phyloP scores from a whole-genome alignment of 352 stramenopile species.

The Pythium diclinum region DNA sequence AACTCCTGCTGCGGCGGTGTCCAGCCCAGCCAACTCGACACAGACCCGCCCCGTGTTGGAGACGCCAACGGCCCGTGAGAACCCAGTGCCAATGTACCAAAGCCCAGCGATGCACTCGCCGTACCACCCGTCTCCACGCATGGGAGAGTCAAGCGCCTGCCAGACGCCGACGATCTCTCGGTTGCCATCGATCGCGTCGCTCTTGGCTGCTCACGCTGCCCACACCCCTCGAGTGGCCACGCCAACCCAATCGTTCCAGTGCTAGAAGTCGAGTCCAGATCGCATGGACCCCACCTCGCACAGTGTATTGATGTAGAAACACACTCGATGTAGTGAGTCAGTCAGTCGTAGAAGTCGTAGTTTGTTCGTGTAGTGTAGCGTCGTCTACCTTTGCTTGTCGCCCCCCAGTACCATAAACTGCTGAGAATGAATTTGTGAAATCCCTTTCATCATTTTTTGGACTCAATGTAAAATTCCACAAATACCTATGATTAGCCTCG shows the following conservation, averaged over 20 bases:
- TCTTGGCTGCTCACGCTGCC: conserved; percentile 31
- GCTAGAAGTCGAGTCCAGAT: conserved; percentile 20
- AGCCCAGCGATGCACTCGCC: conserved; percentile 16
- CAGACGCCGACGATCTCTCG: conserved; percentile 34
- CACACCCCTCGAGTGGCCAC: conserved; percentile 8
- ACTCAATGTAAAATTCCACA: not conserved
- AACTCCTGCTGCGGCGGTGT: not conserved
- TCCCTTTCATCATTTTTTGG: conserved; percentile 5
- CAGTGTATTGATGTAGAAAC: conserved; percentile 12
- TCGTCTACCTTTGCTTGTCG: not conserved
- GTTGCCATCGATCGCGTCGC: conserved; percentile 59
- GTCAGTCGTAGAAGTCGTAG: conserved; percentile 10
- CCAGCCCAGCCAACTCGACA: conserved; percentile 8
- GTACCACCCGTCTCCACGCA: conserved; percentile 20
- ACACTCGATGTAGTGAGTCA: conserved; percentile 1
- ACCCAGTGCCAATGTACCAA: not conserved
- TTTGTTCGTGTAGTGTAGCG: conserved; percentile 5
- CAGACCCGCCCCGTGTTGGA: not conserved
- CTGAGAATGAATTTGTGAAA: conserved; percentile 1
- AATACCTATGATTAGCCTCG: not conserved
- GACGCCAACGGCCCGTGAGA: not conserved
- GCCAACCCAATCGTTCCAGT: conserved; percentile 22
- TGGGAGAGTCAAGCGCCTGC: conserved; percentile 19
- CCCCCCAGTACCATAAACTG: conserved; percentile 1
- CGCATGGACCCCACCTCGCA: conserved; percentile 13